Evolutionary conservation across 768 basidiomycete species (phyloP).

Genomic region (Tubosaeta sp.): DNA sequence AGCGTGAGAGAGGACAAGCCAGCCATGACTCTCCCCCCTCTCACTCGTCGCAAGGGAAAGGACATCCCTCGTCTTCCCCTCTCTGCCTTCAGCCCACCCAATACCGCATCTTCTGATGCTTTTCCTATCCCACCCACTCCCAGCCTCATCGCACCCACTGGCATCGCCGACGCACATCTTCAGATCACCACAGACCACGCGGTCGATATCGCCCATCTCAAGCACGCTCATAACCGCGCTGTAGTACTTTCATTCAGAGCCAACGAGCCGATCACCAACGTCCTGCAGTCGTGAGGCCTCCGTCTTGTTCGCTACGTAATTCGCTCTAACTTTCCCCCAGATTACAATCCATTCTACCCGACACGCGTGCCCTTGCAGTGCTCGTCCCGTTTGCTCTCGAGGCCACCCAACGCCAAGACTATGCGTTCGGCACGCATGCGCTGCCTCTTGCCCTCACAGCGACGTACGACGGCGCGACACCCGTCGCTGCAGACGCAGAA

Average conservation of each 20-base stretch:
- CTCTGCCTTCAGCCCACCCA: slow-evolving; percentile 73
- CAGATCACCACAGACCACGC: slow-evolving; percentile 32
- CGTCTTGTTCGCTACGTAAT: not conserved
- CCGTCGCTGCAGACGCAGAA: slow-evolving; percentile 27
- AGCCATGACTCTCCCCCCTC: not conserved
- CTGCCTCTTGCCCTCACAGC: slow-evolving; percentile 42
- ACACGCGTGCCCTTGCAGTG: slow-evolving; percentile 49
- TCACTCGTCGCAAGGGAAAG: slow-evolving; percentile 57
- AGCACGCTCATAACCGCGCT: slow-evolving; percentile 48
- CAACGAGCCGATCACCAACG: slow-evolving; percentile 38
- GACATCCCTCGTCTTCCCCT: slow-evolving; percentile 67
- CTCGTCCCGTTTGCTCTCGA: slow-evolving; percentile 60
- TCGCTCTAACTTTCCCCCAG: slow-evolving; percentile 8
- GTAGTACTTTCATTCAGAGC: slow-evolving; percentile 53
- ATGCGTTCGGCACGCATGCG: slow-evolving; percentile 25
- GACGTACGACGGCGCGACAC: slow-evolving; percentile 46
- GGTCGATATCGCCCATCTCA: slow-evolving; percentile 39
- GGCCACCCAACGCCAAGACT: slow-evolving; percentile 38
- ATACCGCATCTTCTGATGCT: slow-evolving; percentile 57
- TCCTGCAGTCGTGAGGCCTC: slow-evolving; percentile 37
- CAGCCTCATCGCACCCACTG: slow-evolving; percentile 56
- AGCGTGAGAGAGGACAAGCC: slow-evolving; percentile 2
- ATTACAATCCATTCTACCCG: slow-evolving; percentile 13
- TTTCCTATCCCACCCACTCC: slow-evolving; percentile 72
- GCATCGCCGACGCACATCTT: slow-evolving; percentile 68